Base-by-base conservation (phyloP, 306 rosid genomes). In the Prunus mume region DNA sequence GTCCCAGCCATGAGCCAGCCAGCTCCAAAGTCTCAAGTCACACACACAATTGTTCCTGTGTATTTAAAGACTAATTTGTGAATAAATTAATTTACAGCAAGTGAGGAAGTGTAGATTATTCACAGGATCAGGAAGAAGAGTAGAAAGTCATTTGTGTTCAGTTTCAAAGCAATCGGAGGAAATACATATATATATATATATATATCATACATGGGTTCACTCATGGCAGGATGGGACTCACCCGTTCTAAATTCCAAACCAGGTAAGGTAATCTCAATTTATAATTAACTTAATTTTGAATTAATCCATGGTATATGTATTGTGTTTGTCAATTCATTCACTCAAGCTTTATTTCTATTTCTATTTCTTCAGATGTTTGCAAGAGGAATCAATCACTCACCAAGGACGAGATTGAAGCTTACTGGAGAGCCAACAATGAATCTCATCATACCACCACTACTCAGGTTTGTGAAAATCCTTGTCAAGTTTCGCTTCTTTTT, bases 211-310 rank as follows among this genome's bases (percentile, higher is more conserved):
- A 89, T 93, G 98, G 97, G 98, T 84, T 93, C 98, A 73, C 88
- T 91, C 51, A 87, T 91, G 96, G 84, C 92, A 43, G 98, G 97
- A 65, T 90, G 98, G 98, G 68, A 32, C 65, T 86, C 97, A 2
- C 79, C 78, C 9, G 64, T 64, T 6, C 54, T 68, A 20, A 79
- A 82, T 75, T 80, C 88, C 12, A 83, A 87, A 50, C 71, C 92
- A 86, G 96, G 97, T 91, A 81, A 86, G 94, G 97, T 91, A 81
- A 10, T 11, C 3, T 28, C 19, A 3, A 6, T 46, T 41, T 57
- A 25, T 8, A 22, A 10, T 63, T 62, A 34, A 43, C 51, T 76
- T 46, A 9, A n/a, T 8, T 0, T 22, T 32, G 52, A 38, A 20
- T 62, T 9, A 25, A 82, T 12, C 7, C 10, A 1, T 66, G 9